Percentiles rank a stretch among this genome's conserved stretches.
phyloP scores from a whole-genome alignment of 1,139 yeast species.

The Chernovozyma aurita region DNA sequence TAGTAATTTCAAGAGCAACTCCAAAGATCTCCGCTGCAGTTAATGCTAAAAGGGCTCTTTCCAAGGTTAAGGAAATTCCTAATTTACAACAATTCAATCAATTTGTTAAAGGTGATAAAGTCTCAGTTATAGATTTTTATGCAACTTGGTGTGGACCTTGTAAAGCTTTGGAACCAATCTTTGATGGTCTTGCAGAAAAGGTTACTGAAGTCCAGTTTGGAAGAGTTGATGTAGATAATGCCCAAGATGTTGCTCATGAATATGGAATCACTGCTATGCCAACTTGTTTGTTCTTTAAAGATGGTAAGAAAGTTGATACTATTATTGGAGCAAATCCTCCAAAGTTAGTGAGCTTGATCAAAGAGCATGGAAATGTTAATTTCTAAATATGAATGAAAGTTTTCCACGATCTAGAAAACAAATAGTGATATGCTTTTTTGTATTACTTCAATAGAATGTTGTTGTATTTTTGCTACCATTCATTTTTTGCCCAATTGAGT shows the following conservation, averaged over 20 bases:
- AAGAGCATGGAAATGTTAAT: conserved; percentile 6
- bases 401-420: no score
- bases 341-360: conserved; percentile 6
- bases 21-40: neutral
- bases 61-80: conserved; percentile 18
- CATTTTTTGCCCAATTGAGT: no score
- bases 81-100: conserved; percentile 15
- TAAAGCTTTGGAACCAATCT: conserved; percentile 40
- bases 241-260: conserved; percentile 26
- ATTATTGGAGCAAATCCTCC: conserved; percentile 32
- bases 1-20: neutral
- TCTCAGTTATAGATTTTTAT: conserved; percentile 37
- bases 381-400: neutral
- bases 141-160: conserved; percentile 49
- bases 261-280: conserved; percentile 34
- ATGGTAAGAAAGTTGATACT: conserved; percentile 24
- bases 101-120: conserved; percentile 20
- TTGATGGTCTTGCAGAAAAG: conserved; percentile 29
- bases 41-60: conserved; percentile 2
- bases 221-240: conserved; percentile 33
- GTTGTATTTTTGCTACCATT: no score
- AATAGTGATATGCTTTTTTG: no score
- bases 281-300: conserved; percentile 27
- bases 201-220: conserved; percentile 38
- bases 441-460: no score